A percentile compares a stretch with the other conserved stretches of the same genome.
phyloP scores from a whole-genome alignment of 805 yeast species.

The Sporopachydermia quercuum region DNA sequence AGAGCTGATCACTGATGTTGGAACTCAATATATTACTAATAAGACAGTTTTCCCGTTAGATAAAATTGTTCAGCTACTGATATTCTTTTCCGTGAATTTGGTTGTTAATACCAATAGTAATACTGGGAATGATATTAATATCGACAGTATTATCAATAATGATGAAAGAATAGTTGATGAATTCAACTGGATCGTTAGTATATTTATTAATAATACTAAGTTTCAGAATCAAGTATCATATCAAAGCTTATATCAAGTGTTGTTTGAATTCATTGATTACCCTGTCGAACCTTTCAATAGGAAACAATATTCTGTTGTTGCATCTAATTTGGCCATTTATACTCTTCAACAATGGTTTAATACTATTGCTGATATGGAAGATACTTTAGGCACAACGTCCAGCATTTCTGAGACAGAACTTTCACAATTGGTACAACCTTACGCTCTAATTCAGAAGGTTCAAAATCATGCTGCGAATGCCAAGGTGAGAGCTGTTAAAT shows the following conservation, averaged over 20 bases:
- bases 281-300: conserved; percentile 1
- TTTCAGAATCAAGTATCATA: neutral
- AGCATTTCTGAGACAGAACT: neutral
- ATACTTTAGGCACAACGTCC: neutral
- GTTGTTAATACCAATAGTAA: neutral
- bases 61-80: neutral
- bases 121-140: neutral
- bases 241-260: neutral
- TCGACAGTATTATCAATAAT: neutral
- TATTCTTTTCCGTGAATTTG: neutral
- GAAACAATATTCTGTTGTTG: neutral
- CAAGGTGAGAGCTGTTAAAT: neutral
- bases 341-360: neutral
- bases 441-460: neutral
- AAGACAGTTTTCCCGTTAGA: conserved; percentile 1
- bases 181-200: conserved; percentile 1
- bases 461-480: neutral
- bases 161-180: neutral
- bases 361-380: neutral
- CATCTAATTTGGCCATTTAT: neutral
- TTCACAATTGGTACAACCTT: neutral
- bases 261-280: neutral
- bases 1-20: neutral
- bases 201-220: neutral
- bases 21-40: neutral